A percentile compares a stretch with the other conserved stretches of the same genome.
phyloP scores from a whole-genome alignment of 331 rosid genomes.

The Acacia concinna region DNA sequence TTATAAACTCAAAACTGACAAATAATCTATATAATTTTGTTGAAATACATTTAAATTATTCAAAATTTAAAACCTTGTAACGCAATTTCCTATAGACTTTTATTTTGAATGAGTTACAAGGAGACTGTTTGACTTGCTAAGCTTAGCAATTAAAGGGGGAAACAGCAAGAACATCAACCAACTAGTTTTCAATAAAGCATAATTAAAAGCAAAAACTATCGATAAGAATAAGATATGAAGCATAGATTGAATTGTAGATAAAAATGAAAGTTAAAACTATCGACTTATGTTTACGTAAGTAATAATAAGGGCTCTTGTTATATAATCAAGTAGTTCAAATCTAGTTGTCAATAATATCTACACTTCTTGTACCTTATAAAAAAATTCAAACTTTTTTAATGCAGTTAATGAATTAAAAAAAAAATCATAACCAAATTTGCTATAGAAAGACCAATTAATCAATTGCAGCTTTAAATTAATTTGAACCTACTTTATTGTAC shows the following conservation, averaged over 20 bases:
- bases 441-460: too few relatives aligned
- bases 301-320: neutral
- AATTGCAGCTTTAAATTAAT: too few relatives aligned
- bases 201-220: neutral
- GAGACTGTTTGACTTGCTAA: neutral
- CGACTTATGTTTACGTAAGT: too few relatives aligned
- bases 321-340: neutral
- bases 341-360: neutral
- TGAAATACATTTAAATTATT: too few relatives aligned
- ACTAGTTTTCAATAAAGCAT: neutral
- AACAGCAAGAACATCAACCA: neutral
- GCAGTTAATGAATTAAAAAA: too few relatives aligned
- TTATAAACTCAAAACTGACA: neutral
- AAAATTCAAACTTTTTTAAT: too few relatives aligned
- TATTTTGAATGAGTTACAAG: neutral
- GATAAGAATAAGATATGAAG: neutral
- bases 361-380: neutral
- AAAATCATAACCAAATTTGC: too few relatives aligned
- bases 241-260: neutral
- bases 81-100: neutral
- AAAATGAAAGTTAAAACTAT: neutral
- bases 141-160: neutral
- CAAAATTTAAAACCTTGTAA: too few relatives aligned
- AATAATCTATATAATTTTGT: too few relatives aligned
- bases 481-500: too few relatives aligned